Percentiles rank a stretch among this genome's conserved stretches.
These are phyloP conservation scores for Metarhizium guizhouense DNA, from an alignment of 2,329 filamentous ascomycete genomes.

Conservation along the genomic window DNA sequence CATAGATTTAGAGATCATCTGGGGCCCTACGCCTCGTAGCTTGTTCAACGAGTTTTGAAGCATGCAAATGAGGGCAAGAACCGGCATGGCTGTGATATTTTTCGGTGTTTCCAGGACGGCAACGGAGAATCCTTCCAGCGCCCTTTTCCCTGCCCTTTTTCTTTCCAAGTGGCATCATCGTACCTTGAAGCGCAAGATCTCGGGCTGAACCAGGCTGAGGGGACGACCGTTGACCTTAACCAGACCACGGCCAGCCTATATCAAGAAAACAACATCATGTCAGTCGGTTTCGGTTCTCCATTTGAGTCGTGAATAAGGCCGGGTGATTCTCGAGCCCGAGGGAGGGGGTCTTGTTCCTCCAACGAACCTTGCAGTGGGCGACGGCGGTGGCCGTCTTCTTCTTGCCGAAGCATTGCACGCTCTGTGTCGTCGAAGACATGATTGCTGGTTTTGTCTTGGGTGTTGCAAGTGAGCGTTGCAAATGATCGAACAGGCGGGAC, in stretches of 20 bases:
- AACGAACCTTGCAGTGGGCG: constrained; percentile 81
- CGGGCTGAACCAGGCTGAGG: constrained; percentile 86
- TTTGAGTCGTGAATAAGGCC: neutral
- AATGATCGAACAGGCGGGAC: constrained; percentile 4
- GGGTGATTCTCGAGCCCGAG: neutral
- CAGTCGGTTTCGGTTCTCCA: constrained; percentile 15
- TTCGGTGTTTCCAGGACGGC: too few species aligned
- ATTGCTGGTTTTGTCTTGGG: constrained; percentile 33
- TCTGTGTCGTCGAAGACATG: constrained; percentile 69
- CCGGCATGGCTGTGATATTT: neutral
- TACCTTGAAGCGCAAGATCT: constrained; percentile 97
- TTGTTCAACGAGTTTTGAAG: too few species aligned
- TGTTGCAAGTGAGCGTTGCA: constrained; percentile 8
- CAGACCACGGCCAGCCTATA: constrained; percentile 54
- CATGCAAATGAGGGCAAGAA: too few species aligned
- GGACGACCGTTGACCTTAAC: constrained; percentile 99
- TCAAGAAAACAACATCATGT: constrained; percentile 12
- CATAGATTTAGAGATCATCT: too few species aligned
- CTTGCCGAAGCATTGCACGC: constrained; percentile 99
- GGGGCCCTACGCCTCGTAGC: too few species aligned
- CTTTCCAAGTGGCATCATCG: constrained; percentile 16
- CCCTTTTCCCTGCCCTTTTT: too few species aligned
- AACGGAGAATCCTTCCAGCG: too few species aligned
- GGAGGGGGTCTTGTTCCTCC: neutral
- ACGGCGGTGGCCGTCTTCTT: constrained; percentile 86